A percentile compares a stretch with the other conserved stretches of the same genome.
These are phyloP conservation scores for Paecilomyces dactylethromorphus DNA, from an alignment of 2,329 filamentous ascomycete genomes.

Conservation along the genomic window DNA sequence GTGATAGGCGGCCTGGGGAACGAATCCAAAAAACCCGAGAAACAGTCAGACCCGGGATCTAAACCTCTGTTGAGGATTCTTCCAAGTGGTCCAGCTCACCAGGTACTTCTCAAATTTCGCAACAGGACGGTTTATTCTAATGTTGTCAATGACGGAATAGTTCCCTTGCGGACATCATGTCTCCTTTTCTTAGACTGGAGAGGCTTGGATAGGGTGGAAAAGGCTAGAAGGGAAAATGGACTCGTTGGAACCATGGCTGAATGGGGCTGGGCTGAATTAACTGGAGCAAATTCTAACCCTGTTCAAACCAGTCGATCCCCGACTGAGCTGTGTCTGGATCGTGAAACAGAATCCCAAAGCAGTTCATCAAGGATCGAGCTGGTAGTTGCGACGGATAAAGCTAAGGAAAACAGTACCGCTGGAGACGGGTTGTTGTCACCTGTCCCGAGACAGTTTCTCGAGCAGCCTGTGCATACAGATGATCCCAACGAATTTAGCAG, in stretches of 20 bases:
- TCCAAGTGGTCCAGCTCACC: slow-evolving; percentile 84
- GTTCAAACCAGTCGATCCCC: slow-evolving; percentile 33
- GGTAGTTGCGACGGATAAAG: not conserved
- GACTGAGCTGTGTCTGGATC: slow-evolving; percentile 12
- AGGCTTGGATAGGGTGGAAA: slow-evolving; percentile 86
- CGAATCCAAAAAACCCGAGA: slow-evolving; percentile 49
- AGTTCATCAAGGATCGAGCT: not conserved
- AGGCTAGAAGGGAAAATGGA: slow-evolving; percentile 85
- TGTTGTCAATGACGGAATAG: slow-evolving; percentile 95
- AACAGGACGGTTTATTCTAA: slow-evolving; percentile 94
- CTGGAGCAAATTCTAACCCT: slow-evolving; percentile 57
- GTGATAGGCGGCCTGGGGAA: slow-evolving; percentile 75
- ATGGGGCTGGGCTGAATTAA: slow-evolving; percentile 92
- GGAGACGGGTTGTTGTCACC: slow-evolving; percentile 9
- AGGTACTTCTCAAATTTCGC: slow-evolving; percentile 77
- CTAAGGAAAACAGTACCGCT: slow-evolving; percentile 1
- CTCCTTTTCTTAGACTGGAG: slow-evolving; percentile 97
- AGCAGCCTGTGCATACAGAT: slow-evolving; percentile 9
- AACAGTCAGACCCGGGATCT: slow-evolving; percentile 63
- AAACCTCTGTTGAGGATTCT: slow-evolving; percentile 86
- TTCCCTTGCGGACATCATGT: slow-evolving; percentile 89
- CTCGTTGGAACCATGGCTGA: slow-evolving; percentile 87
- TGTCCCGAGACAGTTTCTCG: slow-evolving; percentile 13
- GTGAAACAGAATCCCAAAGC: not conserved
- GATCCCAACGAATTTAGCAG: slow-evolving; percentile 1